These are phyloP conservation scores for Chenopodium quinoa DNA, from an alignment of 148 eudicot genomes.

Conservation along the genomic window DNA sequence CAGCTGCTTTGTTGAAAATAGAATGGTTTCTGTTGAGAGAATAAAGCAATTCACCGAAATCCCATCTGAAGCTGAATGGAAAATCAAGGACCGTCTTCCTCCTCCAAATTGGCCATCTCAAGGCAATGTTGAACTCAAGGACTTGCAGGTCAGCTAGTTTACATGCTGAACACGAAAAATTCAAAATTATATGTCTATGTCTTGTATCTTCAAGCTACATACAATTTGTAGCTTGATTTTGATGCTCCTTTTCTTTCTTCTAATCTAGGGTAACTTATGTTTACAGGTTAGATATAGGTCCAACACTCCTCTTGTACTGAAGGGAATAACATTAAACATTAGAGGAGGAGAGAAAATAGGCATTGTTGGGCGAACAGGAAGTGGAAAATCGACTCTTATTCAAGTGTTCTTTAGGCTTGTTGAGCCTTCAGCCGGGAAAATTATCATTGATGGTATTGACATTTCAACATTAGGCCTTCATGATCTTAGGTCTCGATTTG, in stretches of 20 bases:
- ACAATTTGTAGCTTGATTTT: not conserved
- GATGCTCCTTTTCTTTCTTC: not conserved
- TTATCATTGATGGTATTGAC: slow-evolving; percentile 73
- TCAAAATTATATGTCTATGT: not conserved
- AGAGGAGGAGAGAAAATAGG: slow-evolving; percentile 93
- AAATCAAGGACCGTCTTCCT: slow-evolving; percentile 56
- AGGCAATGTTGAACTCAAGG: slow-evolving; percentile 71
- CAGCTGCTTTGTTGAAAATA: slow-evolving; percentile 90
- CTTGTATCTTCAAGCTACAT: not conserved
- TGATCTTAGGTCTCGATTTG: slow-evolving; percentile 95
- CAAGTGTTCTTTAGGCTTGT: slow-evolving; percentile 92
- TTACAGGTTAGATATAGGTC: slow-evolving; percentile 89
- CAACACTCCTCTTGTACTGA: slow-evolving; percentile 82
- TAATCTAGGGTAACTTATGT: not conserved
- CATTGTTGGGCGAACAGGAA: slow-evolving; percentile 95
- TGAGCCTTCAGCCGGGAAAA: slow-evolving; percentile 82
- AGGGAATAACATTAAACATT: slow-evolving; percentile 75
- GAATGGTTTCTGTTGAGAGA: slow-evolving; percentile 97
- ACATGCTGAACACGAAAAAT: not conserved
- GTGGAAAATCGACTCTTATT: slow-evolving; percentile 91
- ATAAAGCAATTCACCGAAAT: slow-evolving; percentile 76
- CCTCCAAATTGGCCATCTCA: slow-evolving; percentile 77
- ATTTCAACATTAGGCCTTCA: slow-evolving; percentile 75
- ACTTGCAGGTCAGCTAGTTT: slow-evolving; percentile 54
- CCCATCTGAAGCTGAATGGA: slow-evolving; percentile 88